A percentile compares a stretch with the other conserved stretches of the same genome.
Conservation (phyloP, 306 rosid species). For the Rubus parviflorus region DNA sequence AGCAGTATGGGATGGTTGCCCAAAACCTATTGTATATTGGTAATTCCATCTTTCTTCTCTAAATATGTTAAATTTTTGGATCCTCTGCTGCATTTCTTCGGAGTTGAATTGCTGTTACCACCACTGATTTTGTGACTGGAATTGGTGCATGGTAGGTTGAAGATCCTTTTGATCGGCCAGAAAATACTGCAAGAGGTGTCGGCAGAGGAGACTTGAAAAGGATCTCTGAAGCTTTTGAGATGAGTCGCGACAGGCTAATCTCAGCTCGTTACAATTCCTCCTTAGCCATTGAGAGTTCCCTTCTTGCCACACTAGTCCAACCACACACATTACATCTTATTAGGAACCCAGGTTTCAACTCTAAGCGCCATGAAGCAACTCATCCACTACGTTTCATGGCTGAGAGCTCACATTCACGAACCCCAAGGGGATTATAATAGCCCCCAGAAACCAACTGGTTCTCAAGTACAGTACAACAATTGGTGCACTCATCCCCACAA, state of each 20-base stretch:
- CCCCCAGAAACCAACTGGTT: too few relatives aligned
- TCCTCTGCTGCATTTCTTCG: constrained; percentile 12
- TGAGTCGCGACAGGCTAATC: constrained; percentile 32
- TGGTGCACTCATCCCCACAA: neutral
- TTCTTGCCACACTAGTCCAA: constrained; percentile 44
- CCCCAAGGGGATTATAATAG: neutral
- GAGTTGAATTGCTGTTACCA: constrained; percentile 11
- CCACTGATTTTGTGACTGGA: constrained; percentile 30
- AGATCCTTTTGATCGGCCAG: constrained; percentile 91
- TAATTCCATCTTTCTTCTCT: constrained; percentile 40
- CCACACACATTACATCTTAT: constrained; percentile 34
- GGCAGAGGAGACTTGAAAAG: constrained; percentile 40
- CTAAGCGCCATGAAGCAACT: constrained; percentile 29
- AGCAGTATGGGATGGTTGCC: constrained; percentile 80
- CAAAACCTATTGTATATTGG: constrained; percentile 64
- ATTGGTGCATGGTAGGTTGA: constrained; percentile 58
- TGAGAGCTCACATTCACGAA: constrained; percentile 11
- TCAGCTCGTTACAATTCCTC: constrained; percentile 26
- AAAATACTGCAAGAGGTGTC: constrained; percentile 68
- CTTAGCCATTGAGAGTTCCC: constrained; percentile 23
- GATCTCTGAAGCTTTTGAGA: constrained; percentile 53
- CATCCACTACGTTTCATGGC: constrained; percentile 31
- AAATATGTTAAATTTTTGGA: constrained; percentile 1
- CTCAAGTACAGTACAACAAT: too few relatives aligned
- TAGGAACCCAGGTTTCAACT: constrained; percentile 21